A percentile compares a stretch with the other conserved stretches of the same genome.
These are phyloP conservation scores for Diaporthe sp. DNA, from an alignment of 2,329 filamentous ascomycete genomes.

Conservation along the genomic window DNA sequence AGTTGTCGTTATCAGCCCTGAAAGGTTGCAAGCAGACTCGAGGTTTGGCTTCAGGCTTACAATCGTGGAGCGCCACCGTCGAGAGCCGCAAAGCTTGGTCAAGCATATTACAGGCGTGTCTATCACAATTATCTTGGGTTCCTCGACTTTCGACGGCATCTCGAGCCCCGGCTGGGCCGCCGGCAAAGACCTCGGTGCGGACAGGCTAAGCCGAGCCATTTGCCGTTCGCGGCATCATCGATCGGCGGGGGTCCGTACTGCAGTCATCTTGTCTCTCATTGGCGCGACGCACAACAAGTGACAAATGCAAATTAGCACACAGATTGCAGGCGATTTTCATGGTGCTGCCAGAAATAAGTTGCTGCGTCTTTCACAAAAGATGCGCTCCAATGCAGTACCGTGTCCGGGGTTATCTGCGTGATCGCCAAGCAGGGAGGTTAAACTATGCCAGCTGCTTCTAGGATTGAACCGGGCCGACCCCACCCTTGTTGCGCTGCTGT, in stretches of 20 bases:
- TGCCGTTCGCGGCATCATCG: slow-evolving; percentile 15
- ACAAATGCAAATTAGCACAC: slow-evolving; percentile 26
- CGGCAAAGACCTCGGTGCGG: slow-evolving; percentile 11
- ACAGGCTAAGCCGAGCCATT: slow-evolving; percentile 22
- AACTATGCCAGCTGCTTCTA: slow-evolving; percentile 5
- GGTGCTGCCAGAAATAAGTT: background rate
- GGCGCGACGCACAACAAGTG: slow-evolving; percentile 18
- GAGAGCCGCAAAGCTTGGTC: slow-evolving; percentile 1
- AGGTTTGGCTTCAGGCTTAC: slow-evolving; percentile 1
- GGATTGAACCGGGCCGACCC: slow-evolving; percentile 24
- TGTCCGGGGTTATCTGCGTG: slow-evolving; percentile 12
- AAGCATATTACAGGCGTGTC: background rate
- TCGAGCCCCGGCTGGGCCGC: slow-evolving; percentile 23
- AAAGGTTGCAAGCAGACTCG: background rate
- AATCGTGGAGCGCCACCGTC: background rate
- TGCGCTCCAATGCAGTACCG: slow-evolving; percentile 28
- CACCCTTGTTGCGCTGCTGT: slow-evolving; percentile 18
- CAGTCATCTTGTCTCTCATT: slow-evolving; percentile 16
- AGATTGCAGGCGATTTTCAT: background rate
- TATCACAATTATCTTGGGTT: background rate
- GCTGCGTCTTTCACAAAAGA: slow-evolving; percentile 5
- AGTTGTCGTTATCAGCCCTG: background rate
- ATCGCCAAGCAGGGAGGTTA: slow-evolving; percentile 5
- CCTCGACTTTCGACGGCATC: background rate
- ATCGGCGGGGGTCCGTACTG: slow-evolving; percentile 24